phyloP scores from a whole-genome alignment of 2,329 filamentous ascomycete genomes.

The Penicillium sp. region DNA sequence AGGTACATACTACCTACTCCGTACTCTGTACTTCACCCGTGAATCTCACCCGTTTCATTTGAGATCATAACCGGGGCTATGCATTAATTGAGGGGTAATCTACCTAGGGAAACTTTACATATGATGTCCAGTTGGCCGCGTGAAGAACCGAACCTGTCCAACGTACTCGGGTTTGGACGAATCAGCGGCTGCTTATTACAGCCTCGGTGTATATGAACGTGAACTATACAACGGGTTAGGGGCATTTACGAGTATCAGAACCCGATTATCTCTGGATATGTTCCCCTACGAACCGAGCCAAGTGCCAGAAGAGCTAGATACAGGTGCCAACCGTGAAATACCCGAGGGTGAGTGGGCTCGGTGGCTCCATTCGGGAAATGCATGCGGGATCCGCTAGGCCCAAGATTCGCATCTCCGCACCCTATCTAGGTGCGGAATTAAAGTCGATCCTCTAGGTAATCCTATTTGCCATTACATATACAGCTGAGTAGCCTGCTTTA shows the following conservation, averaged over 20 bases:
- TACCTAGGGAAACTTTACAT: neutral
- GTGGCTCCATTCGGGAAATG: conserved; percentile 15
- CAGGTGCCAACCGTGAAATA: conserved; percentile 4
- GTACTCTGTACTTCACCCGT: neutral
- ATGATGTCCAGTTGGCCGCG: neutral
- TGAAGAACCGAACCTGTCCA: neutral
- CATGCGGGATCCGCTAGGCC: conserved; percentile 17
- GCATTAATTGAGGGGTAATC: neutral
- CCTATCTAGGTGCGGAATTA: neutral
- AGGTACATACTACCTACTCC: neutral
- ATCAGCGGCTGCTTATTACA: conserved; percentile 29
- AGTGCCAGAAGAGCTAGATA: neutral
- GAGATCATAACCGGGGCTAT: neutral
- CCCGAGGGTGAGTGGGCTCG: neutral
- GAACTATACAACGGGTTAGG: neutral
- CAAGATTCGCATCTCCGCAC: neutral
- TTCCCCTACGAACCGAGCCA: neutral
- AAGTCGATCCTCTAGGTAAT: neutral
- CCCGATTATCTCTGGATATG: neutral
- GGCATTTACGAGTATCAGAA: neutral
- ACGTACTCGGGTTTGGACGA: conserved; percentile 11
- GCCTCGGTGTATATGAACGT: conserved; percentile 17
- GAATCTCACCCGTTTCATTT: neutral
- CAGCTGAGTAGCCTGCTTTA: no score
- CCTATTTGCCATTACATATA: no score